Base-by-base conservation (phyloP, 768 basidiomycete genomes). In the Leccinum variicolor region DNA sequence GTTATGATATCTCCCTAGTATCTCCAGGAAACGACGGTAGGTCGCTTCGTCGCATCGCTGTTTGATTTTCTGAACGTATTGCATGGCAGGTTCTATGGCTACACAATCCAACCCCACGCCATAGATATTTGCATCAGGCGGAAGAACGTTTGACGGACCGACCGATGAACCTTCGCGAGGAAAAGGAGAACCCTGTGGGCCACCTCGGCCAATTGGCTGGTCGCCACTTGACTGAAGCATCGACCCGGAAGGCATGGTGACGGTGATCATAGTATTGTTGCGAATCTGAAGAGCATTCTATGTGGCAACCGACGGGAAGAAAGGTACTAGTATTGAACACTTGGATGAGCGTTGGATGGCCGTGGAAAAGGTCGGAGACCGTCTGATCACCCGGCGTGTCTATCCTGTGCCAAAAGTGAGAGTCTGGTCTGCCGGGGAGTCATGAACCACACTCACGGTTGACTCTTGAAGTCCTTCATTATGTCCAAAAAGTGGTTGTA, bases 241-340 rank as follows among this genome's bases (percentile, higher is more conserved):
- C 6, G 80, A 85, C 2, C 89, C 90, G 1, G 80, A 77, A 2
- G 90, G 90, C 0, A 89, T 90, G 0, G 87, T 90, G 33, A 92
- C 89, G 1, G 86, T 90, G 66, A 92, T 90, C 63, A 80, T 78
- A 33, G 83, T 80, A 74, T 56, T 87, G 82, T 19, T 81, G 76
- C n/a, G 81, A 74, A 64, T 90, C 86, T 29, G 75, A 76, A 14
- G 81, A 81, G 63, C 86, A 88, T 63, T 96, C 93, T 71, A 99
- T 98, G 50, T 90, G 87, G 69, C 98, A 99, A 15, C 96, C 96
- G 21, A 84, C 81, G 3, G 96, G 96, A 11, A 99, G 82, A 75
- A 98, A 99, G 0, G 94, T n/a, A n/a, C n/a, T n/a, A n/a, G n/a
- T 97, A 75, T 98, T 98, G 81, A 99, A 99, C 10, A 94, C 95